Evolutionary conservation across 2,329 filamentous ascomycete species (phyloP), one percentile per base, ranked within the genome.

Genomic region (Aureobasidium lini): DNA sequence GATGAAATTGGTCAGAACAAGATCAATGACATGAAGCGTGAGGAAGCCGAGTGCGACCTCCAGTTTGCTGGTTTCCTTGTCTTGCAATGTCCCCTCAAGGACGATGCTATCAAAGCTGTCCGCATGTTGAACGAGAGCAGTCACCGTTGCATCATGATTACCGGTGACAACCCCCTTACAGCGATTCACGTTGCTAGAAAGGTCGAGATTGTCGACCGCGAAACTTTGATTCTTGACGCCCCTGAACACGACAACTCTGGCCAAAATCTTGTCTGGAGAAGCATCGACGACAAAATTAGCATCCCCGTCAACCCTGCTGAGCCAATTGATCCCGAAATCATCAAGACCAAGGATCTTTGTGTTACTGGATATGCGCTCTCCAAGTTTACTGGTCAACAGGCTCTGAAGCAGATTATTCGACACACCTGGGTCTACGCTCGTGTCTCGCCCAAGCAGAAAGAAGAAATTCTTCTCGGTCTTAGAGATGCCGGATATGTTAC

Each of bases 111-210:
- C 75, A 87, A 94, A 72, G 86, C 94, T 40, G 90, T 99, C 42
- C 90, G 88, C 65, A 96, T 97, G 90, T 82, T 99, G 67, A 99
- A 96, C 71, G 94, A 99, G 78, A 97, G 93, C 75, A 97, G 92
- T 76, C 94, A 99, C 74, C 90, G 94, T 67, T 91, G 96, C 48
- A 89, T 99, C 66, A 99, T 99, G 94, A 99, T 99, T 65, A 99
- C 94, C 62, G 94, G 94, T 71, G 94, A 99, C 73, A 99, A 99
- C 72, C 93, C 94, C 11, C 81, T 99, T 56, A 99, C 94, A 42
- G 94, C 94, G 64, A 90, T 96, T 10, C 93, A 99, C 70, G 94
- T 99, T 60, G 94, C 94, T 15, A 86, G 88, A 62, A 87, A 96
- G 72, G 94, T 99, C 29, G 94, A 99, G 72, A 99, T 99, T 72